phyloP scores from a whole-genome alignment of 768 basidiomycete species.

The Trametes gibbosa region DNA sequence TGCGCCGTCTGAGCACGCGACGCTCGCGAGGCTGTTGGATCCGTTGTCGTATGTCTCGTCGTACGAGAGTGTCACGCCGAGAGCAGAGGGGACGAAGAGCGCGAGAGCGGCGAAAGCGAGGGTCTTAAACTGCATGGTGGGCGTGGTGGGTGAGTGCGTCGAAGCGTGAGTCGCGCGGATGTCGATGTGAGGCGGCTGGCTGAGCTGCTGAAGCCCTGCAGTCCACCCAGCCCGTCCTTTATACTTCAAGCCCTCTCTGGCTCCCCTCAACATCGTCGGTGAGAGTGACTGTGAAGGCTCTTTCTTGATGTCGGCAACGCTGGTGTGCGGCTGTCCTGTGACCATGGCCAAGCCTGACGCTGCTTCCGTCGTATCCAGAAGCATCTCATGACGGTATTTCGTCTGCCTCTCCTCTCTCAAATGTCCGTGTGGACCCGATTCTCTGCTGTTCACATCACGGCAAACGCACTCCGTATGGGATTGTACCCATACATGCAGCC shows the following conservation, averaged over 20 bases:
- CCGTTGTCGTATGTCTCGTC: conserved; percentile 51
- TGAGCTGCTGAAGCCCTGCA: background rate
- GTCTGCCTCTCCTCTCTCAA: background rate
- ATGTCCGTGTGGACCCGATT: background rate
- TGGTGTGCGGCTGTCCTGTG: background rate
- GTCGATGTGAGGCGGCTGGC: background rate
- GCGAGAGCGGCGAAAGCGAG: conserved; percentile 20
- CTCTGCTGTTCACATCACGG: conserved; percentile 1
- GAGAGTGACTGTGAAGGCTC: background rate
- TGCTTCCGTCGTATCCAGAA: background rate
- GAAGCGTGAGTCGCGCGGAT: background rate
- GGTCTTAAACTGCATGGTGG: conserved; percentile 26
- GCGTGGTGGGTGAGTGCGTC: background rate
- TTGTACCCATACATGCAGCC: too few relatives aligned
- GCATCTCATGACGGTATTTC: conserved; percentile 4
- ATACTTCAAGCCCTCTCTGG: background rate
- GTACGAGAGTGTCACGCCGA: conserved; percentile 33
- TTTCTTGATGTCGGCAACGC: conserved; percentile 3
- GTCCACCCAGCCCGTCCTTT: background rate
- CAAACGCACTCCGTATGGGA: background rate
- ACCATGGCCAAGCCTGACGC: background rate
- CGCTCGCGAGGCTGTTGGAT: conserved; percentile 36
- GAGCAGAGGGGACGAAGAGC: conserved; percentile 4
- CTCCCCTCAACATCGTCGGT: background rate
- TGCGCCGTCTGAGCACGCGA: conserved; percentile 51